Base-by-base conservation (phyloP, 2,329 filamentous ascomycete genomes). In the Apiospora koreana region DNA sequence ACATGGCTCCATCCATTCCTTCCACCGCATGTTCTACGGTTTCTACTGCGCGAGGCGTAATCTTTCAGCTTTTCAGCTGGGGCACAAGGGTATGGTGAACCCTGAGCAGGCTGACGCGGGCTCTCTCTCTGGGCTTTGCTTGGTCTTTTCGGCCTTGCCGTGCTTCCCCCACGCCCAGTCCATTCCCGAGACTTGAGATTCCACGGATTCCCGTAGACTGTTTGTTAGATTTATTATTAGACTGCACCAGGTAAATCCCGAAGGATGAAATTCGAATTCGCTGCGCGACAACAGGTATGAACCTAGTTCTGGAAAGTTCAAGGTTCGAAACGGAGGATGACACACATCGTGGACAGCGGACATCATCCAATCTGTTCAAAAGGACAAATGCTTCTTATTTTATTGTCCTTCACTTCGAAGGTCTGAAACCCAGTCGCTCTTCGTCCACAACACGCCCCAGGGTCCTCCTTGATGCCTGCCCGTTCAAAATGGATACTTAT, bases 1-100 rank as follows among this genome's bases (percentile, higher is more conserved):
- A 54, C 48, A n/a, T 21, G 21, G 54, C 54, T 38, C 54, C 54
- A 62, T 54, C 25, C 48, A 54, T 62, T 62, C 28, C 54, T 62
- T 62, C 54, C 54, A 62, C 31, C 54, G 54, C 21, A n/a, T 62
- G 31, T 62, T 62, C 54, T 62, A 62, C 54, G 31, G 54, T 62
- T 62, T 38, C 54, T 38, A 38, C 12, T 12, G 21, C 54, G 31
- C 54, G 38, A 62, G 54, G 54, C 54, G 35, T 62, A 38, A 38
- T 31, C 54, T 62, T 46, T 62, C 54, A 62, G 54, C 31, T 62
- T 38, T 62, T 62, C 54, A 62, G 54, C 54, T 35, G 23, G 8
- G 54, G 18, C 54, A 38, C 54, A n/a, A 62, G 54, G 54, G 31
- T 62, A 58, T 43, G 12, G 16, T 43, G 54, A 31, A 38, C 54